Conservation (phyloP, 768 basidiomycete species). For the Phlebiopsis gigantea region DNA sequence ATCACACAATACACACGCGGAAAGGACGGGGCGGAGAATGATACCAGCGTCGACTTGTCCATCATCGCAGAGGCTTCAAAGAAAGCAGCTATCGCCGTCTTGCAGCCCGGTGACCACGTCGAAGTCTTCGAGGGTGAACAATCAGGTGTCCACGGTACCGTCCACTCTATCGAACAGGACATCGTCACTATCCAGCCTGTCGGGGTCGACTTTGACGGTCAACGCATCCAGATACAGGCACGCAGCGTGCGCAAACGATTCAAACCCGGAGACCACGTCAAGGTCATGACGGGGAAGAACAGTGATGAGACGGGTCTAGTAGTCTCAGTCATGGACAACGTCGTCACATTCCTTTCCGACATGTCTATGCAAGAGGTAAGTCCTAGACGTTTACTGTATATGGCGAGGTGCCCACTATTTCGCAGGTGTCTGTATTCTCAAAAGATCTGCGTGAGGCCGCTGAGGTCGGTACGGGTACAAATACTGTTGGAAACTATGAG, state of each 20-base stretch:
- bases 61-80: conserved; percentile 90
- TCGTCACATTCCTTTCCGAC: conserved; percentile 95
- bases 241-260: conserved; percentile 91
- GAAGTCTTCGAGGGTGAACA: conserved; percentile 98
- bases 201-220: conserved; percentile 80
- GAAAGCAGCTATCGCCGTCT: conserved; percentile 84
- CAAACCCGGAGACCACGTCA: conserved; percentile 97
- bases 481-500: conserved; percentile 90
- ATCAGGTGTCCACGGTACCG: conserved; percentile 85
- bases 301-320: conserved; percentile 95
- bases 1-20: conserved; percentile 84
- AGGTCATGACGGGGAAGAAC: conserved; percentile 95
- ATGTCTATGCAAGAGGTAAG: conserved; percentile 91
- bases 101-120: conserved; percentile 97
- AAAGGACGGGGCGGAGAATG: conserved; percentile 63
- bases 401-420: not conserved
- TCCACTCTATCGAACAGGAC: conserved; percentile 85
- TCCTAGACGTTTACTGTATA: not conserved
- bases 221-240: conserved; percentile 81
- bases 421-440: conserved; percentile 90
- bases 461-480: conserved; percentile 90
- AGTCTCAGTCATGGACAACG: conserved; percentile 82
- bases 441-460: conserved; percentile 97
- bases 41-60: conserved; percentile 76
- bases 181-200: conserved; percentile 79